These are phyloP conservation scores for Stephania japonica DNA, from an alignment of 164 flowering plant genomes.

Conservation along the genomic window DNA sequence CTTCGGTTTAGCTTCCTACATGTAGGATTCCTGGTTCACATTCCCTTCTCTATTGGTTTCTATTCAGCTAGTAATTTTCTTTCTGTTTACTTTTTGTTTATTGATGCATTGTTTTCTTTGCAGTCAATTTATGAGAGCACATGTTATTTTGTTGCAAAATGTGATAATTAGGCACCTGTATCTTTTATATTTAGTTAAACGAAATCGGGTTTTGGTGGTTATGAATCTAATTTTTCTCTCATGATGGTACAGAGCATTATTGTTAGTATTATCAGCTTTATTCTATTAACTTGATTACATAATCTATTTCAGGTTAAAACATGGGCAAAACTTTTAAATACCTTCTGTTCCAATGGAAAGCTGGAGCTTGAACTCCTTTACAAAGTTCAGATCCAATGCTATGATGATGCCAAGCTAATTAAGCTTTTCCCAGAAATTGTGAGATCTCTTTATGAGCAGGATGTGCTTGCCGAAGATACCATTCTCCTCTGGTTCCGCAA, in stretches of 20 bases:
- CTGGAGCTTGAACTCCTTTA: conserved; percentile 91
- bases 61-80: not conserved
- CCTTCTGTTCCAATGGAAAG: conserved; percentile 86
- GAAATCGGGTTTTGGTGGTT: not conserved
- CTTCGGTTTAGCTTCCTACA: not conserved
- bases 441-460: conserved; percentile 84
- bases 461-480: conserved; percentile 97
- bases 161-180: not conserved
- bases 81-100: no score
- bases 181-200: not conserved
- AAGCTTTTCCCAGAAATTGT: conserved; percentile 93
- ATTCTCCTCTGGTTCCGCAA: conserved; percentile 91
- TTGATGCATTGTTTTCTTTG: no score
- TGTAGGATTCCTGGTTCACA: not conserved
- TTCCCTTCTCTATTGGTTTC: not conserved
- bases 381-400: conserved; percentile 94
- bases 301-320: conserved; percentile 62
- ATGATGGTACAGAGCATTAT: not conserved
- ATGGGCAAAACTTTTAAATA: conserved; percentile 75
- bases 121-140: not conserved
- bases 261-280: not conserved
- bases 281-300: not conserved
- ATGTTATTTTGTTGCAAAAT: not conserved
- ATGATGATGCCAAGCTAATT: conserved; percentile 96
- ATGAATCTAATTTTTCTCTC: not conserved